Evolutionary conservation across 768 basidiomycete genomes (phyloP).

Genomic region (Phaeolepiota aurea): DNA sequence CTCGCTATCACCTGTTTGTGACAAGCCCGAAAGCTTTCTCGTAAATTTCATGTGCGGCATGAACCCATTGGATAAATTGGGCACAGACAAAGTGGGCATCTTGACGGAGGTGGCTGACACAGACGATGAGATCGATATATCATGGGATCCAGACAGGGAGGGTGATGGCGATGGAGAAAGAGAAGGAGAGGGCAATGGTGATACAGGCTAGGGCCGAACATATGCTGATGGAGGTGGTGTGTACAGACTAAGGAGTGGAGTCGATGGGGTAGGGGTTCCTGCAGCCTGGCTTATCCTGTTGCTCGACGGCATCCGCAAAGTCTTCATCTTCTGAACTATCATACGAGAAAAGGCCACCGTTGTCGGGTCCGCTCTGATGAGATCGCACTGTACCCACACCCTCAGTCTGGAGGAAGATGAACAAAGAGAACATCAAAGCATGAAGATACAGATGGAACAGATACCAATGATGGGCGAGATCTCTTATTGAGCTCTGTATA

Average conservation of each 20-base stretch:
- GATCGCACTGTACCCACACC: slow-evolving; percentile 80
- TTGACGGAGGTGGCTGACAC: not conserved
- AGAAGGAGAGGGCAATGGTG: no score
- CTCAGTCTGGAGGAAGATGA: slow-evolving; percentile 48
- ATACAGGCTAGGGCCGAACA: no score
- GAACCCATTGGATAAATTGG: slow-evolving; percentile 3
- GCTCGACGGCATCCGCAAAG: slow-evolving; percentile 20
- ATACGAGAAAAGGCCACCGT: slow-evolving; percentile 59
- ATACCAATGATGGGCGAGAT: slow-evolving; percentile 58
- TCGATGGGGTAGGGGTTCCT: no score
- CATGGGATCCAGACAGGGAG: not conserved
- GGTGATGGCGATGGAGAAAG: not conserved
- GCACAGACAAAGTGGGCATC: not conserved
- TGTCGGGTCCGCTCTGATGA: slow-evolving; percentile 52
- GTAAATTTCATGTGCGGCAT: slow-evolving; percentile 16
- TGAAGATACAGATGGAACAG: slow-evolving; percentile 63
- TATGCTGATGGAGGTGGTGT: slow-evolving; percentile 9
- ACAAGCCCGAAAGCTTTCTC: slow-evolving; percentile 6
- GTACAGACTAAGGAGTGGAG: slow-evolving; percentile 13
- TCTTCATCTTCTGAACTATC: slow-evolving; percentile 19
- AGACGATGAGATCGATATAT: no score
- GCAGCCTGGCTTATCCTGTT: no score
- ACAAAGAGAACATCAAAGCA: not conserved
- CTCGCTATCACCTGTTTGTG: slow-evolving; percentile 7
- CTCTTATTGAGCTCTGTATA: slow-evolving; percentile 57